Percentiles rank a stretch among this genome's conserved stretches.
These are phyloP conservation scores for Nicotiana rustica DNA, from an alignment of 305 asterid species.

Conservation along the genomic window DNA sequence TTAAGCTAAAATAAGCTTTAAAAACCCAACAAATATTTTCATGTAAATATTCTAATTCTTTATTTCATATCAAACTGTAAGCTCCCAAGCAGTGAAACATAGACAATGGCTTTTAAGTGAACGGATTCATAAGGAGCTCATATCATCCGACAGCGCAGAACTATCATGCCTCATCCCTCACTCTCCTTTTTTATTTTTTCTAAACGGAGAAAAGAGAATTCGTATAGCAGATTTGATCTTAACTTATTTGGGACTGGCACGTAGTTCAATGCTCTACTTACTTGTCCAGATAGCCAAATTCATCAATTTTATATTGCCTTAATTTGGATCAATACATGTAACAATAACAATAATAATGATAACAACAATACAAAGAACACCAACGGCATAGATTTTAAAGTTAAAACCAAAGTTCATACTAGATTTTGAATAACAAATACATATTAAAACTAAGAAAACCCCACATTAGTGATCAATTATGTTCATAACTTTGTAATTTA, in stretches of 20 bases:
- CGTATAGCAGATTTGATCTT: not conserved
- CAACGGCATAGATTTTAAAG: not conserved
- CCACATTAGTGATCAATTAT: not conserved
- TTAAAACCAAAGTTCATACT: not conserved
- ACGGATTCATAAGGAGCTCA: not conserved
- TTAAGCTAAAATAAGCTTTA: too few species aligned
- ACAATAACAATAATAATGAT: not conserved
- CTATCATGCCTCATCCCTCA: not conserved
- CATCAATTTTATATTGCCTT: too few species aligned
- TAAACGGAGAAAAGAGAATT: too few species aligned
- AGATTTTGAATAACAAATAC: not conserved
- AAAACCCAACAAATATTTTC: too few species aligned
- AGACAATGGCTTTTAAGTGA: not conserved
- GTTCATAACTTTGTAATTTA: not conserved
- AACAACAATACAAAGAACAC: not conserved
- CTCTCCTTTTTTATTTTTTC: too few species aligned
- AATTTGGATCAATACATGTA: not conserved
- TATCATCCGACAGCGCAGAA: not conserved
- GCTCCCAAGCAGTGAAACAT: not conserved
- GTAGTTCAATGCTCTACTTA: too few species aligned
- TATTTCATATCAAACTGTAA: not conserved
- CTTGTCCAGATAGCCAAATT: too few species aligned
- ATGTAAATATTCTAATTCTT: not conserved
- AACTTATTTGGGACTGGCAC: too few species aligned
- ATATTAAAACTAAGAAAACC: not conserved